Percentiles rank a stretch among this genome's conserved stretches.
These are phyloP conservation scores for Heliamphora pulchella DNA, from an alignment of 179 eudicot genomes.

Conservation along the genomic window DNA sequence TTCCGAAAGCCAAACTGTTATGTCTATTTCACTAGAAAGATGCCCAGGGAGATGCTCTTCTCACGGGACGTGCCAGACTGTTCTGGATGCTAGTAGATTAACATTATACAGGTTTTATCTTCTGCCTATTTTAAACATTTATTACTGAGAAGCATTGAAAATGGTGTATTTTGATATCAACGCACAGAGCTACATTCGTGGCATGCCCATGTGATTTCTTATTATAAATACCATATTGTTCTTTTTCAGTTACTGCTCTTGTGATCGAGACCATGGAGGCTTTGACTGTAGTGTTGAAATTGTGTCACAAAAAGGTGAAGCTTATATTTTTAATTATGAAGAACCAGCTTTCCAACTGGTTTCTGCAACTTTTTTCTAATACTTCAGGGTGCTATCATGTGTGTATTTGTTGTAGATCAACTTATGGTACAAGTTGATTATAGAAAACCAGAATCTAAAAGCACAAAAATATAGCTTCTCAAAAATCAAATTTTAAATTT, in stretches of 20 bases:
- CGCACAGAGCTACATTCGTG: too few relatives aligned
- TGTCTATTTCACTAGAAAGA: constrained; percentile 78
- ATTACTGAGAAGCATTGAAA: not conserved
- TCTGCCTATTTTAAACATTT: constrained; percentile 1
- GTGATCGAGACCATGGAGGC: constrained; percentile 90
- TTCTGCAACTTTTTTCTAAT: not conserved
- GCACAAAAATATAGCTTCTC: too few relatives aligned
- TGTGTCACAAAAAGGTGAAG: constrained; percentile 64
- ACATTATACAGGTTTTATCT: constrained; percentile 58
- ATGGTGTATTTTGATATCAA: too few relatives aligned
- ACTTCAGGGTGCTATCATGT: too few relatives aligned
- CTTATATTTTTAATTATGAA: not conserved
- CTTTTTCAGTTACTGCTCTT: constrained; percentile 61
- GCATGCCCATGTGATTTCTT: not conserved
- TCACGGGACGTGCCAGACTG: constrained; percentile 62
- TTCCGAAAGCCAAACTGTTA: constrained; percentile 30
- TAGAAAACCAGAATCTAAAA: too few relatives aligned
- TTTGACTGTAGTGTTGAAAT: constrained; percentile 81
- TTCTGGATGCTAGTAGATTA: constrained; percentile 77
- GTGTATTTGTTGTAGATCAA: too few relatives aligned
- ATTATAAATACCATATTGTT: not conserved
- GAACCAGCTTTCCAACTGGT: not conserved
- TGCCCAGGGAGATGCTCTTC: constrained; percentile 83
- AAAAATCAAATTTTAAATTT: too few relatives aligned
- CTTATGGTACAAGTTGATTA: too few relatives aligned